Evolutionary conservation across 331 rosid genomes (phyloP), one percentile per base, ranked within the genome.

Genomic region (Stylosanthes scabra): DNA sequence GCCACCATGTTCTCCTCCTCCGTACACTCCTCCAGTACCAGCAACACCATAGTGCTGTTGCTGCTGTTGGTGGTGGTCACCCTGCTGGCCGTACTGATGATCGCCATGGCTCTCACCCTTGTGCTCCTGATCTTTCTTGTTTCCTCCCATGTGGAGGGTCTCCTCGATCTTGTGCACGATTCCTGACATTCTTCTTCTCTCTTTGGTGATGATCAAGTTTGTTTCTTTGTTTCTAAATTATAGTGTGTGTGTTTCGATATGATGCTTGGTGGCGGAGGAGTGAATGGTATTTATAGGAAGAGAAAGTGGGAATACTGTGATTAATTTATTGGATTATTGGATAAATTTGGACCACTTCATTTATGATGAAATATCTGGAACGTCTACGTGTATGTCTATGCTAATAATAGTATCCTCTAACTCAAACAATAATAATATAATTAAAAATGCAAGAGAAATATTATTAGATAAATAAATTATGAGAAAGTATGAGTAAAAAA

Each of bases 151-250:
- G 15, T 87, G 86, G 11, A 88, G 86, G 25, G 87, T 70, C 59
- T 86, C 93, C n/a, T 59, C 83, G n/a, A 88, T 86, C 83, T 86
- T 88, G 91, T 84, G 29, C 0, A 88, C 41, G 78, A 88, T 59
- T 7, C 93, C 93, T 46, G 93, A 6, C 93, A 88, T 88, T 66
- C 2, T 49, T 12, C 11, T 46, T 49, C n/a, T 11, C 11, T 45
- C 13, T 71, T 11, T 15, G 29, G 29, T 14, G 11, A 20, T 20
- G 6, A 62, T 54, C 46, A 0, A 8, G n/a, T n/a, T n/a, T n/a
- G 7, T 7, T 63, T 11, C 3, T 13, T 31, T 31, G 5, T 31
- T 31, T n/a, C n/a, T n/a, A n/a, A 3, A 5, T 31, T 3, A 31
- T 5, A 31, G 5, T 51, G 16, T 3, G 37, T 47, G n/a, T 10